A percentile compares a stretch with the other conserved stretches of the same genome.
phyloP scores from a whole-genome alignment of 768 basidiomycete genomes.

The Trametes coccinea region DNA sequence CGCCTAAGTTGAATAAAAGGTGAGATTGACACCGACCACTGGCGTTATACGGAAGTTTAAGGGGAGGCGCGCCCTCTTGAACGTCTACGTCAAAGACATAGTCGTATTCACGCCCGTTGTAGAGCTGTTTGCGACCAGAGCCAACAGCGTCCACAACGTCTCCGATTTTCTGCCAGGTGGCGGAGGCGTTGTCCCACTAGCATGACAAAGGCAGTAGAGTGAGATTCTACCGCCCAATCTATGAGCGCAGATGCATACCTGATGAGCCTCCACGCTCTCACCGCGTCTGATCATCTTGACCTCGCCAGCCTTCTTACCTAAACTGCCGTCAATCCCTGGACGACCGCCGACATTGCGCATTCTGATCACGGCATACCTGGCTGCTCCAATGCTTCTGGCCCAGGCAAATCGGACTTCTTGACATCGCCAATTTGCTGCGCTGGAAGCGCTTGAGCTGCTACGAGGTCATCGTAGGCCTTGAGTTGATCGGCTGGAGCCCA shows the following conservation, averaged over 20 bases:
- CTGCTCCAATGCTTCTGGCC: conserved; percentile 70
- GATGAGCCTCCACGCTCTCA: conserved; percentile 84
- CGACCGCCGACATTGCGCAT: neutral
- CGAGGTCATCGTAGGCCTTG: conserved; percentile 70
- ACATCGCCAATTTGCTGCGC: conserved; percentile 90
- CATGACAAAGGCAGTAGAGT: neutral
- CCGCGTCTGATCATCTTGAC: conserved; percentile 88
- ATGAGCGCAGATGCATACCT: conserved; percentile 46
- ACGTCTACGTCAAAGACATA: conserved; percentile 99
- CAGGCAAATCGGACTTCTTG: conserved; percentile 87
- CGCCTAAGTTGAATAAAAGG: neutral
- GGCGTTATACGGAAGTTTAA: conserved; percentile 93
- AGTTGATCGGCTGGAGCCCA: conserved; percentile 67
- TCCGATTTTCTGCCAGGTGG: conserved; percentile 90
- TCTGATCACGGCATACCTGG: conserved; percentile 56
- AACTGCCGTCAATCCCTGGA: neutral
- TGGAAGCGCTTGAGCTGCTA: conserved; percentile 79
- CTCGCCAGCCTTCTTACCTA: conserved; percentile 92
- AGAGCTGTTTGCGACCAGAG: conserved; percentile 86
- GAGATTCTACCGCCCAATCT: too few species aligned
- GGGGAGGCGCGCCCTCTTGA: conserved; percentile 85
- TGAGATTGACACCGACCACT: conserved; percentile 52
- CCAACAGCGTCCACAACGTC: conserved; percentile 96
- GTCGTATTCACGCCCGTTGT: conserved; percentile 93
- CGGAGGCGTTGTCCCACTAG: conserved; percentile 76